phyloP scores from a whole-genome alignment of 2,329 filamentous ascomycete genomes.

The Dendryphion nanum region DNA sequence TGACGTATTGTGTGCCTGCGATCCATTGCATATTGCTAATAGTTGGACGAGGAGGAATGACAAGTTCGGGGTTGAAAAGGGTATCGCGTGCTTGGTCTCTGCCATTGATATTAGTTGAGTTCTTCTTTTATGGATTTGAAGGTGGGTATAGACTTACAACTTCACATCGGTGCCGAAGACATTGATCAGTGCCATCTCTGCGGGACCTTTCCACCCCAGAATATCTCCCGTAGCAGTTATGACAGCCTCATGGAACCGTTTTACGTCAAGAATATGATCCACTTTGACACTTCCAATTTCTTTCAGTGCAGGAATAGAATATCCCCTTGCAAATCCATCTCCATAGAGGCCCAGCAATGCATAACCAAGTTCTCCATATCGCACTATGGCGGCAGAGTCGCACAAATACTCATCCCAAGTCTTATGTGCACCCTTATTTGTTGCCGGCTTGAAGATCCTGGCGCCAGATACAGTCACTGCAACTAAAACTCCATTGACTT shows the following conservation, averaged over 20 bases:
- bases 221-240: slow-evolving; percentile 79
- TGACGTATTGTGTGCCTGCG: slow-evolving; percentile 87
- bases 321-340: slow-evolving; percentile 76
- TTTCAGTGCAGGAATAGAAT: slow-evolving; percentile 81
- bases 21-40: slow-evolving; percentile 98
- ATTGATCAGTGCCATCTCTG: slow-evolving; percentile 78
- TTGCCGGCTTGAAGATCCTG: slow-evolving; percentile 84
- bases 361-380: slow-evolving; percentile 71
- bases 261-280: slow-evolving; percentile 66
- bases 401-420: slow-evolving; percentile 82
- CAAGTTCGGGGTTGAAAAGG: slow-evolving; percentile 73
- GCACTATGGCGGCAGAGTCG: slow-evolving; percentile 74
- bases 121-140: slow-evolving; percentile 13
- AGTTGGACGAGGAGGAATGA: slow-evolving; percentile 77
- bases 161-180: slow-evolving; percentile 75
- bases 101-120: slow-evolving; percentile 13
- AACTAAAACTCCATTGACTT: slow-evolving; percentile 77
- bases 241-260: slow-evolving; percentile 65
- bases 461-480: slow-evolving; percentile 72
- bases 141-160: slow-evolving; percentile 53
- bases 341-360: slow-evolving; percentile 83
- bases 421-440: slow-evolving; percentile 86
- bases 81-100: slow-evolving; percentile 61
- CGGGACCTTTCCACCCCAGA: slow-evolving; percentile 84
- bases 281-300: slow-evolving; percentile 72